These are phyloP conservation scores for Colletotrichum cuscutae DNA, from an alignment of 2,329 filamentous ascomycete genomes.

Conservation along the genomic window DNA sequence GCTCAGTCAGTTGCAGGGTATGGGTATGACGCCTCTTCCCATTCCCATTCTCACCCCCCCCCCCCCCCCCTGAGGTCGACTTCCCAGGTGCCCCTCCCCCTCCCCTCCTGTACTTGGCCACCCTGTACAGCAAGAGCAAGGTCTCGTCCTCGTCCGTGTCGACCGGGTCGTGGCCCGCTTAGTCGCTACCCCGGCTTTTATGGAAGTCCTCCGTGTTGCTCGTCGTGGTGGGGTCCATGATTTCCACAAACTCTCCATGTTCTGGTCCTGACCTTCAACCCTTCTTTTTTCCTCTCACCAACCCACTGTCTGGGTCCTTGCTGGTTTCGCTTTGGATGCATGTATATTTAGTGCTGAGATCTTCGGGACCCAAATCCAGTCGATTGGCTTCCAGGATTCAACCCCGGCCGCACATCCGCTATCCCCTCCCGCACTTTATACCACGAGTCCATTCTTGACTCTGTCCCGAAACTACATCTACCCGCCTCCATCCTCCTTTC, in stretches of 20 bases:
- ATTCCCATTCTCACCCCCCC: conserved; percentile 1
- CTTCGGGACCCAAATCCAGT: conserved; percentile 25
- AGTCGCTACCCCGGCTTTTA: conserved; percentile 33
- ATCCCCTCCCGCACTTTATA: conserved; percentile 14
- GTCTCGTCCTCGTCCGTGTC: conserved; percentile 20
- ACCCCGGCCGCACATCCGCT: conserved; percentile 28
- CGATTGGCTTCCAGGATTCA: conserved; percentile 15
- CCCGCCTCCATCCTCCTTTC: conserved; percentile 17
- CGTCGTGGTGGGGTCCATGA: conserved; percentile 25
- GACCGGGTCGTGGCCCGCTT: conserved; percentile 22
- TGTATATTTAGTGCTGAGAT: conserved; percentile 36
- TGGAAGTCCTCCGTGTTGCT: conserved; percentile 23
- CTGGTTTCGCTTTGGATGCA: conserved; percentile 26
- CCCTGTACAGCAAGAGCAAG: conserved; percentile 22
- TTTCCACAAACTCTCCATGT: conserved; percentile 30
- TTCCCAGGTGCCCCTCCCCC: conserved; percentile 1
- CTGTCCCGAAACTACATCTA: conserved; percentile 20
- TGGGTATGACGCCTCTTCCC: conserved; percentile 14
- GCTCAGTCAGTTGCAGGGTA: conserved; percentile 25
- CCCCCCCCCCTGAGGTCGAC: background rate
- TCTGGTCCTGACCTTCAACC: conserved; percentile 20
- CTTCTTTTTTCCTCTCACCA: conserved; percentile 18
- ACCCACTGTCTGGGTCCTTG: conserved; percentile 27
- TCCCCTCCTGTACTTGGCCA: background rate
- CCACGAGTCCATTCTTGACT: background rate